phyloP scores from a whole-genome alignment of 202 grass and related monocot genomes.

The Cymbopogon flexuosus region DNA sequence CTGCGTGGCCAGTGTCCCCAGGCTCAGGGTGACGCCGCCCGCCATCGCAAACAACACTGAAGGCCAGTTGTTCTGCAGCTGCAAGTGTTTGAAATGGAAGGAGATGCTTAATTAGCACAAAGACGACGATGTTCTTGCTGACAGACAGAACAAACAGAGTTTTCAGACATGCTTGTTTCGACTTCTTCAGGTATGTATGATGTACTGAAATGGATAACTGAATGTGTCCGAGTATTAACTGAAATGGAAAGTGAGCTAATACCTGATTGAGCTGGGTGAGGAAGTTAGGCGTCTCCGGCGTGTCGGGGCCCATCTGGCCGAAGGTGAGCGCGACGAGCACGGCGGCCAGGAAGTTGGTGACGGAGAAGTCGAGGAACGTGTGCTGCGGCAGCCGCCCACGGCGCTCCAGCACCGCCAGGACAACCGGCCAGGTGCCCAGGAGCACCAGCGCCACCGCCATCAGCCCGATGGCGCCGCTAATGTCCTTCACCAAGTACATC shows the following conservation, averaged over 20 bases:
- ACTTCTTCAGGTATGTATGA: neutral
- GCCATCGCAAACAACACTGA: slow-evolving; percentile 74
- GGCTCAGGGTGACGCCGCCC: slow-evolving; percentile 69
- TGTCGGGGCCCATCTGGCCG: slow-evolving; percentile 64
- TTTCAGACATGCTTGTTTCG: neutral
- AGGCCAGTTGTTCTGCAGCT: slow-evolving; percentile 64
- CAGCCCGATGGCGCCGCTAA: slow-evolving; percentile 57
- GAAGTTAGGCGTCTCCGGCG: slow-evolving; percentile 64
- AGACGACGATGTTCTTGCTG: neutral
- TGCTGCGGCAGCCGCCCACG: slow-evolving; percentile 84
- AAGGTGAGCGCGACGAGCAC: slow-evolving; percentile 66
- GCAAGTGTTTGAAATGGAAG: neutral
- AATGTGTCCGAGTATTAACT: too few relatives aligned
- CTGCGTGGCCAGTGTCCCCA: slow-evolving; percentile 82
- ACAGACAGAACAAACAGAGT: neutral
- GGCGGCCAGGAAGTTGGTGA: slow-evolving; percentile 77
- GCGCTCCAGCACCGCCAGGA: slow-evolving; percentile 72
- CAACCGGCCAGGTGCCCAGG: slow-evolving; percentile 87
- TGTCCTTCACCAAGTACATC: slow-evolving; percentile 85
- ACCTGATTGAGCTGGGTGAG: slow-evolving; percentile 72
- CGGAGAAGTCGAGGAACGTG: slow-evolving; percentile 77
- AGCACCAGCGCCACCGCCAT: slow-evolving; percentile 71
- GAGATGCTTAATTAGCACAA: neutral
- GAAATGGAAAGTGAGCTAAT: neutral
- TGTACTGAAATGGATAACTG: neutral